These are phyloP conservation scores for Plasmodium inui DNA, from an alignment of 169 alveolate genomes.

Conservation along the genomic window DNA sequence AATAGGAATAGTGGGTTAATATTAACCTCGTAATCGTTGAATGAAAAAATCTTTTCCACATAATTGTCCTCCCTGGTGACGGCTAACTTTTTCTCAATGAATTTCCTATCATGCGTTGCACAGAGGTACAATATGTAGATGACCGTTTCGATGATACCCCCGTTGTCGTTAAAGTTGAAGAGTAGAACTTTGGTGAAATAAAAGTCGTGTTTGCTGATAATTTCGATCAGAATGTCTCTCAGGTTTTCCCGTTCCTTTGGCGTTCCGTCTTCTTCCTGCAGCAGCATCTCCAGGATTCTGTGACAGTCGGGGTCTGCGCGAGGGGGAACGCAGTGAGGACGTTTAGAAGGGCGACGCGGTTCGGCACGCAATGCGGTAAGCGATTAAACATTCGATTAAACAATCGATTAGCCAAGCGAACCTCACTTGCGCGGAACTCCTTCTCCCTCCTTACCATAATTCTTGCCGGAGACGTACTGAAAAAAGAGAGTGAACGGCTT, in stretches of 20 bases:
- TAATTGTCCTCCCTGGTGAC: constrained; percentile 31
- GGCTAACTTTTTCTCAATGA: constrained; percentile 45
- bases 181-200: constrained; percentile 53
- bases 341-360: neutral
- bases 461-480: constrained; percentile 36
- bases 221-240: constrained; percentile 51
- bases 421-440: neutral
- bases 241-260: neutral
- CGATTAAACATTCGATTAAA: no score
- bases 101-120: constrained; percentile 36
- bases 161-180: constrained; percentile 73
- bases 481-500: constrained; percentile 62
- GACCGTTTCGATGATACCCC: constrained; percentile 58
- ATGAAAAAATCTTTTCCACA: constrained; percentile 51
- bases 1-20: constrained; percentile 63
- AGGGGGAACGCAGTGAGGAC: neutral
- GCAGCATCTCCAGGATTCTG: constrained; percentile 50
- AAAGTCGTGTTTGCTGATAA: constrained; percentile 52
- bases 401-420: neutral
- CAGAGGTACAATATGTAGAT: constrained; percentile 62
- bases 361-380: neutral
- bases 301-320: constrained; percentile 33
- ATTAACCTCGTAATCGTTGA: constrained; percentile 20
- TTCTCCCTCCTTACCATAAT: constrained; percentile 21
- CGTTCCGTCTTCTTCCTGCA: constrained; percentile 32